These are phyloP conservation scores for Aureobasidium sp. DNA, from an alignment of 2,329 filamentous ascomycete genomes.

Conservation along the genomic window DNA sequence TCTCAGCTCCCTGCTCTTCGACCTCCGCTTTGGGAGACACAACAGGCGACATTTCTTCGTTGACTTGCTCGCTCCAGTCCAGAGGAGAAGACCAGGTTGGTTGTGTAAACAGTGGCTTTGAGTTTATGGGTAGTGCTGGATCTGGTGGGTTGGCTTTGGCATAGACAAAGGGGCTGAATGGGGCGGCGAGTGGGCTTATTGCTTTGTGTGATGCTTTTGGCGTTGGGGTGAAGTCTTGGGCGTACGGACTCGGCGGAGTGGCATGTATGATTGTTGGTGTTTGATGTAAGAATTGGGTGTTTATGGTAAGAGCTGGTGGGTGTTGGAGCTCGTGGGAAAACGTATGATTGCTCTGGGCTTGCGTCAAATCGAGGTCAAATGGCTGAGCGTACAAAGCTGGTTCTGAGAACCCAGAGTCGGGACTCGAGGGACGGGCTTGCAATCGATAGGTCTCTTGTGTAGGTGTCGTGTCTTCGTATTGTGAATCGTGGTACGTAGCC, in stretches of 20 bases:
- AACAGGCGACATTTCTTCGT: not conserved
- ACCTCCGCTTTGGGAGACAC: not conserved
- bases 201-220: not conserved
- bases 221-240: not conserved
- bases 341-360: not conserved
- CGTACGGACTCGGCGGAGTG: not conserved
- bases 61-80: not conserved
- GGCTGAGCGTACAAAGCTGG: conserved; percentile 10
- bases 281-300: not conserved
- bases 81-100: not conserved
- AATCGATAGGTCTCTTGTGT: not conserved
- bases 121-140: not conserved
- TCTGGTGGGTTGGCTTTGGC: not conserved
- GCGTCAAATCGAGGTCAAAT: not conserved
- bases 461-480: not conserved
- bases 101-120: not conserved
- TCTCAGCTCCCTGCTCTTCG: not conserved
- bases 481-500: not conserved
- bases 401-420: conserved; percentile 10
- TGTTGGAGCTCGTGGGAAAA: conserved; percentile 7
- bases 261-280: not conserved
- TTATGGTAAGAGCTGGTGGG: not conserved
- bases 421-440: not conserved
- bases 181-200: not conserved
- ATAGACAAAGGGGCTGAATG: not conserved